Base-by-base conservation (phyloP, 1,284 basidiomycete species). In the Ustilago bromivora region DNA sequence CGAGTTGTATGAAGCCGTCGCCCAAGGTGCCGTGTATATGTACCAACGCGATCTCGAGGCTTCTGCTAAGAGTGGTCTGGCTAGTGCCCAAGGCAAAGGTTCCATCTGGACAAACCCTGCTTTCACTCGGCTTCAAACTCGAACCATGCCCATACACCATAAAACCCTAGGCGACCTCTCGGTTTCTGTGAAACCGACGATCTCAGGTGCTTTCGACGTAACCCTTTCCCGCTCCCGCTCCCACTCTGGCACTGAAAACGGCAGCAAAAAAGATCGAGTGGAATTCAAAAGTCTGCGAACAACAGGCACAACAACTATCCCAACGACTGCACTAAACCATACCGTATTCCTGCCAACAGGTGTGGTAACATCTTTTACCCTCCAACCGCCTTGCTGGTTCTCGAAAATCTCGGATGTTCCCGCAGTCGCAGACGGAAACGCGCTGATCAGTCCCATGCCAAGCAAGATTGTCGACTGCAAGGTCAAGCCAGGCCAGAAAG, bases 401-500 rank as follows among this genome's bases (percentile, higher is more conserved):
- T 10, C 59, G 11, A 56, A 63, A n/a, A 52, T 68, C 52, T 35
- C 58, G n/a, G 61, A 61, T 19, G 23, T 31, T 3, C 6, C 59
- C 7, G 17, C 51, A 1, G 49, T 23, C 0, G 38, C 23, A 1
- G 58, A 23, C 3, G 38, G 47, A 2, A 59, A 58, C 28, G 55
- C 62, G 2, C 47, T 79, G 5, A 31, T 55, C 17, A 28, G 56
- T 0, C 76, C 77, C 15, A 79, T 82, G 78, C 80, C 76, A 2
- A 57, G 58, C 64, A 79, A 77, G 49, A 77, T 83, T 4, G 94
- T 96, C 4, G 94, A 96, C 73, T 92, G 96, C 56, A 90, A 90
- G 53, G 94, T 95, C 31, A 88, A 88, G 67, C 88, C 90, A 3
- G 95, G 94, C 0, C 92, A 95, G 66, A 87, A 86, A 43, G 92